A percentile compares a stretch with the other conserved stretches of the same genome.
Conservation (phyloP, 768 basidiomycete species). For the Rhodotorula toruloides region DNA sequence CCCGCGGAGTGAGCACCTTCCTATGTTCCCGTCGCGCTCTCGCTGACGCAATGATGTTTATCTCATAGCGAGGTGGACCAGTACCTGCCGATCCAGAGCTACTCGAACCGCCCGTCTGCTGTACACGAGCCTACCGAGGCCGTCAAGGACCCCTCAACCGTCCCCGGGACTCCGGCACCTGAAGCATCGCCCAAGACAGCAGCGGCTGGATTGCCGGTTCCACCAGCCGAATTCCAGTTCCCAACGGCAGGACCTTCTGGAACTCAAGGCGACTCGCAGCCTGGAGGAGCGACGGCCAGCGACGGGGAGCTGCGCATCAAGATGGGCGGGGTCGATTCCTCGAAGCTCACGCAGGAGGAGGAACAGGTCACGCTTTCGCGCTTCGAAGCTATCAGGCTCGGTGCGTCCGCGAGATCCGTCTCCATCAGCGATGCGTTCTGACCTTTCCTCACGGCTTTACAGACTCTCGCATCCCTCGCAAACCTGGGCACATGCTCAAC, state of each 20-base stretch:
- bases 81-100: constrained; percentile 6
- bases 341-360: background rate
- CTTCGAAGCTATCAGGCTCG: background rate
- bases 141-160: background rate
- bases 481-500: constrained; percentile 67
- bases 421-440: background rate
- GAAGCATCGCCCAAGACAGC: background rate
- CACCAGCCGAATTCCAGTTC: background rate
- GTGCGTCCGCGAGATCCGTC: constrained; percentile 1
- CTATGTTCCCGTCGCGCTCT: no score
- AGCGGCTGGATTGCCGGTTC: background rate
- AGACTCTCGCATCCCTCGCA: constrained; percentile 62
- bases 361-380: background rate
- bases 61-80: background rate
- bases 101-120: background rate
- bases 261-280: background rate
- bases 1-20: background rate
- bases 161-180: background rate
- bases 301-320: background rate
- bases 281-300: no score
- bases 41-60: background rate
- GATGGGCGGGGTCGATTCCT: background rate
- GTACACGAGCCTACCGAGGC: background rate
- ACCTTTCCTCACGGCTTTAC: background rate
- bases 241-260: background rate